phyloP scores from a whole-genome alignment of 2,329 filamentous ascomycete species.

The Epichloe coenophiala region DNA sequence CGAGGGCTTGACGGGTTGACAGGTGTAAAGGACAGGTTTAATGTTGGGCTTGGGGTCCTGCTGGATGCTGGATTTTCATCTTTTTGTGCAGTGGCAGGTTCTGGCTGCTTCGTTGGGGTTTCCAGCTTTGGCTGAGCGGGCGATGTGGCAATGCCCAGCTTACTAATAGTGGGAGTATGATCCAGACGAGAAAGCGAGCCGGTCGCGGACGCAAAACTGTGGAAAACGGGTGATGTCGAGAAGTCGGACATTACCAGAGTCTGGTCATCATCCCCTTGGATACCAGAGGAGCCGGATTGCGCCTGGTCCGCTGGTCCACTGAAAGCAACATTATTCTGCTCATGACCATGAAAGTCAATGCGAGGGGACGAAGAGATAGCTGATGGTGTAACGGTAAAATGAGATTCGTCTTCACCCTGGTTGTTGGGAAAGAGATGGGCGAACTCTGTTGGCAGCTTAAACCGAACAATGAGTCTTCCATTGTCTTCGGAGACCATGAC shows the following conservation, averaged over 20 bases:
- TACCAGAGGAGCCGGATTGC: not conserved
- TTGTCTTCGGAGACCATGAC: constrained; percentile 16
- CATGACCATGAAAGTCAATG: constrained; percentile 7
- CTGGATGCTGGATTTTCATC: not conserved
- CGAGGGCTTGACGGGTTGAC: not conserved
- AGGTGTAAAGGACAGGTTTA: not conserved
- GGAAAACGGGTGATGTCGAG: not conserved
- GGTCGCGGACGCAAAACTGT: not conserved
- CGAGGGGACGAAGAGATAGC: constrained; percentile 12
- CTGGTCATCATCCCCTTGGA: not conserved
- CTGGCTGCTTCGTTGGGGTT: not conserved
- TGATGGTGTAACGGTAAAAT: constrained; percentile 11
- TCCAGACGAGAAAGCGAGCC: not conserved
- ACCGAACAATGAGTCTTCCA: constrained; percentile 22
- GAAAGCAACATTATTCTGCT: not conserved
- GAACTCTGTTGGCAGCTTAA: constrained; percentile 23
- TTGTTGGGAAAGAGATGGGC: constrained; percentile 17
- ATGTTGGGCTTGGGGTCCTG: not conserved
- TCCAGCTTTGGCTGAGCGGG: not conserved
- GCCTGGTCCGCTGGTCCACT: not conserved
- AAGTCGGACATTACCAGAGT: constrained; percentile 2
- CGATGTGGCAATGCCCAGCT: not conserved
- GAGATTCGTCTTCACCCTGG: constrained; percentile 16
- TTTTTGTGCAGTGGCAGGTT: not conserved
- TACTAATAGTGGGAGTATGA: not conserved